Evolutionary conservation across 2,329 filamentous ascomycete species (phyloP).

Genomic region (Cladosporium sp.): DNA sequence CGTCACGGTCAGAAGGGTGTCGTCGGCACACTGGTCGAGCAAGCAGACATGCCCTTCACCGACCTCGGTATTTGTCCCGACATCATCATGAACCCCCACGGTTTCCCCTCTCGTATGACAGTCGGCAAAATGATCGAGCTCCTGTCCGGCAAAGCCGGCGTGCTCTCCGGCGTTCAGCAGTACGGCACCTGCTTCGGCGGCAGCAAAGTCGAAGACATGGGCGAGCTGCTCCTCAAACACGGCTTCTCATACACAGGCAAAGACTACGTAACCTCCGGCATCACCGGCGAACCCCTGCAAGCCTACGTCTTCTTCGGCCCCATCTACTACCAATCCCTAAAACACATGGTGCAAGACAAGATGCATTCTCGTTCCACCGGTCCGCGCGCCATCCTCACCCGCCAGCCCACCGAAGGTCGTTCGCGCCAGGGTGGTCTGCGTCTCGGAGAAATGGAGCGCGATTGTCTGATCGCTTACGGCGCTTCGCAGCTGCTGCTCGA

Average conservation of each 20-base stretch:
- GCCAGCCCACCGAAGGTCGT: constrained; percentile 94
- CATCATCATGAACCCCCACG: constrained; percentile 99
- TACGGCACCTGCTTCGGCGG: constrained; percentile 88
- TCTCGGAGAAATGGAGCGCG: constrained; percentile 97
- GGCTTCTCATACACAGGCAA: constrained; percentile 98
- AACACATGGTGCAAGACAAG: constrained; percentile 99
- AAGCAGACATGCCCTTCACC: constrained; percentile 95
- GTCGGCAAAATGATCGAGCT: constrained; percentile 97
- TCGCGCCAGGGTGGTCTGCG: constrained; percentile 89
- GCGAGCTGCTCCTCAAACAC: constrained; percentile 76
- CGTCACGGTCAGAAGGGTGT: constrained; percentile 98
- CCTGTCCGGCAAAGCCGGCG: constrained; percentile 88
- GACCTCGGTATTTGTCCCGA: constrained; percentile 90
- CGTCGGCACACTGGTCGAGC: constrained; percentile 92
- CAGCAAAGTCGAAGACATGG: constrained; percentile 87
- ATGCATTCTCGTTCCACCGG: constrained; percentile 96
- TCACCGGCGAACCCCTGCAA: constrained; percentile 90
- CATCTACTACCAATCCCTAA: constrained; percentile 99
- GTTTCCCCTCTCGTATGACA: constrained; percentile 99
- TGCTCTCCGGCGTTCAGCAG: constrained; percentile 80
- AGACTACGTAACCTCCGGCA: constrained; percentile 91
- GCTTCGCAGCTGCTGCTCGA: constrained; percentile 90
- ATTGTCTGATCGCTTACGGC: constrained; percentile 96
- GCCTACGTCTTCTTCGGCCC: constrained; percentile 98
- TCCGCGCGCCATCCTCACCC: constrained; percentile 85